These are phyloP conservation scores for Scleroderma bovista DNA, from an alignment of 768 basidiomycete genomes.

Conservation along the genomic window DNA sequence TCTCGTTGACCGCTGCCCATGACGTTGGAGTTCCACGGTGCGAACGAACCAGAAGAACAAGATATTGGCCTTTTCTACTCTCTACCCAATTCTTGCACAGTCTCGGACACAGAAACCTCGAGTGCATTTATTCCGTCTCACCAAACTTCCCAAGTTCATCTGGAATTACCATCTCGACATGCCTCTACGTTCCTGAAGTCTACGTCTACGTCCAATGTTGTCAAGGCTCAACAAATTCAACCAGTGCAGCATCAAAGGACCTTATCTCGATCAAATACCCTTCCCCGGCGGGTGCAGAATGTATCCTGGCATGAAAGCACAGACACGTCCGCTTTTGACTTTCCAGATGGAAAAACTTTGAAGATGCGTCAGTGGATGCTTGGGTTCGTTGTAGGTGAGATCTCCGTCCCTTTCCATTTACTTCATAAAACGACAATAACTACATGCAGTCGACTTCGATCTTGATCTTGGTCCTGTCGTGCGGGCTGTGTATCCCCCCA, in stretches of 20 bases:
- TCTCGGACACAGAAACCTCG: conserved; percentile 22
- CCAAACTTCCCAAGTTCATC: conserved; percentile 10
- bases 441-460: conserved; percentile 76
- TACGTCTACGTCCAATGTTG: conserved; percentile 29
- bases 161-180: conserved; percentile 3
- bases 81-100: conserved; percentile 17
- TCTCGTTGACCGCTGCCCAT: not conserved
- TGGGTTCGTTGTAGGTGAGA: conserved; percentile 58
- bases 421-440: not conserved
- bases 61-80: conserved; percentile 26
- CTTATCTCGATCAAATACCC: conserved; percentile 42
- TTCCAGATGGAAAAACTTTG: conserved; percentile 41
- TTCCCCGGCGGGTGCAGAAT: conserved; percentile 35
- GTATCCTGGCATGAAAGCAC: conserved; percentile 26
- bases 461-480: conserved; percentile 81
- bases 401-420: not conserved
- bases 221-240: conserved; percentile 12
- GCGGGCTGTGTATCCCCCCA: conserved; percentile 60
- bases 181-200: conserved; percentile 22
- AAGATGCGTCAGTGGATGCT: conserved; percentile 64
- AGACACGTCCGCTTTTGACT: conserved; percentile 38
- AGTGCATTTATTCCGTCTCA: conserved; percentile 10
- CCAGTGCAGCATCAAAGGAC: conserved; percentile 15
- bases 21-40: conserved; percentile 4
- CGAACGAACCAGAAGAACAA: conserved; percentile 20